A percentile compares a stretch with the other conserved stretches of the same genome.
These are phyloP conservation scores for Fusarium denticulatum DNA, from an alignment of 2,329 filamentous ascomycete species.

Conservation along the genomic window DNA sequence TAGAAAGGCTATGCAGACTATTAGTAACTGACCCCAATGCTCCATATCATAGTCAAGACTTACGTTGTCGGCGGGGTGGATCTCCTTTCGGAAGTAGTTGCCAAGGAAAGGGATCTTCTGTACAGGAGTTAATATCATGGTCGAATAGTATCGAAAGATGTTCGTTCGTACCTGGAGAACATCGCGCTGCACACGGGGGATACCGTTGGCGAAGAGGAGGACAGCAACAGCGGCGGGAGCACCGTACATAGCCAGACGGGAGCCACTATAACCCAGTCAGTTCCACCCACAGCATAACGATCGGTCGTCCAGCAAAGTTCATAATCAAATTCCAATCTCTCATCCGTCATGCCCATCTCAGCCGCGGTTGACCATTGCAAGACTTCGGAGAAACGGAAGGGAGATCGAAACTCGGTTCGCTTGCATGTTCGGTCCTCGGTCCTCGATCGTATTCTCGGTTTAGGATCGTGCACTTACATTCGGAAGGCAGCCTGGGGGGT, in stretches of 20 bases:
- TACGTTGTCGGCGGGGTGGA: slow-evolving; percentile 71
- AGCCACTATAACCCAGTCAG: slow-evolving; percentile 53
- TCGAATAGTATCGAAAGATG: not conserved
- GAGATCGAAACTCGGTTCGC: slow-evolving; percentile 12
- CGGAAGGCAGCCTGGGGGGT: slow-evolving; percentile 58
- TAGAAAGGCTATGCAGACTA: slow-evolving; percentile 52
- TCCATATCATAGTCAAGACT: slow-evolving; percentile 46
- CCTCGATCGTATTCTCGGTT: not conserved
- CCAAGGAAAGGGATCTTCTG: slow-evolving; percentile 67
- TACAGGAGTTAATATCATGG: slow-evolving; percentile 36
- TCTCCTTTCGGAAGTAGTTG: slow-evolving; percentile 61
- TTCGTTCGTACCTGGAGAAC: slow-evolving; percentile 62
- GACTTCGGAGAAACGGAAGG: slow-evolving; percentile 38
- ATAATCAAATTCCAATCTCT: not conserved
- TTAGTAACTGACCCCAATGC: slow-evolving; percentile 34
- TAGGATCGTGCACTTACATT: slow-evolving; percentile 58
- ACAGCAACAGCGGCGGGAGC: slow-evolving; percentile 66
- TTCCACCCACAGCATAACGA: not conserved
- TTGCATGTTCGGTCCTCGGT: slow-evolving; percentile 8
- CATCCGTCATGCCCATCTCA: not conserved
- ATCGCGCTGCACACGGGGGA: slow-evolving; percentile 68
- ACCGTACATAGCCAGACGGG: slow-evolving; percentile 65
- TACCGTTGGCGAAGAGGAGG: slow-evolving; percentile 69
- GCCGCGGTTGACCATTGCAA: not conserved
- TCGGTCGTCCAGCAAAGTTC: not conserved